Conservation (phyloP, 2,329 filamentous ascomycete genomes). For the Ophiocordyceps unilateralis region DNA sequence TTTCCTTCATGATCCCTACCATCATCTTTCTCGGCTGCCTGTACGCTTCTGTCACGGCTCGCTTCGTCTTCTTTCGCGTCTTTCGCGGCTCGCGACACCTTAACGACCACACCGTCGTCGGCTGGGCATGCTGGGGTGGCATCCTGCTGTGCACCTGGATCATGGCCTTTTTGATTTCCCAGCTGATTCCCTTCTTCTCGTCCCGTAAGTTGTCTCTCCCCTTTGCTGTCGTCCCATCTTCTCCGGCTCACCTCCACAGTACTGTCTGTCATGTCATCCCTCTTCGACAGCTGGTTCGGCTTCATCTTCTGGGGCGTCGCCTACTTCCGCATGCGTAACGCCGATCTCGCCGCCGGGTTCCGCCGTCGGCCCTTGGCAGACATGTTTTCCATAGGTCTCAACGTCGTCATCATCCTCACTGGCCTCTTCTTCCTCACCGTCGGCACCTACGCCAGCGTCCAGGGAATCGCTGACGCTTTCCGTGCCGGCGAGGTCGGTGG, state of each 20-base stretch:
- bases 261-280: constrained; percentile 61
- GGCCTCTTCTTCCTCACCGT: constrained; percentile 68
- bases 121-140: constrained; percentile 62
- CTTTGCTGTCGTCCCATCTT: background rate
- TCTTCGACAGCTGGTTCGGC: constrained; percentile 86
- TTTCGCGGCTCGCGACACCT: constrained; percentile 70
- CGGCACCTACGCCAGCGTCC: constrained; percentile 65
- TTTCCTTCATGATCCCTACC: constrained; percentile 91
- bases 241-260: constrained; percentile 17
- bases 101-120: constrained; percentile 60
- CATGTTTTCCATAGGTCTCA: constrained; percentile 42
- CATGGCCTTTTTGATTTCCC: constrained; percentile 80
- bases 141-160: constrained; percentile 62
- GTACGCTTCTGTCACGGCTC: constrained; percentile 77
- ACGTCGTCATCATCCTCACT: constrained; percentile 53
- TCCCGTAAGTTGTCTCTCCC: constrained; percentile 31
- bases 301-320: constrained; percentile 91
- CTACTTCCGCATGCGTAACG: constrained; percentile 58
- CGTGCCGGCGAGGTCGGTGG: constrained; percentile 43
- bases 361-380: constrained; percentile 32
- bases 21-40: constrained; percentile 82
- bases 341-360: constrained; percentile 37
- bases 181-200: constrained; percentile 86
- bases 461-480: constrained; percentile 62
- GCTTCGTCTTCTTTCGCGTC: constrained; percentile 82